phyloP scores from a whole-genome alignment of 2,329 filamentous ascomycete genomes.

The Dactylellina leptospora region DNA sequence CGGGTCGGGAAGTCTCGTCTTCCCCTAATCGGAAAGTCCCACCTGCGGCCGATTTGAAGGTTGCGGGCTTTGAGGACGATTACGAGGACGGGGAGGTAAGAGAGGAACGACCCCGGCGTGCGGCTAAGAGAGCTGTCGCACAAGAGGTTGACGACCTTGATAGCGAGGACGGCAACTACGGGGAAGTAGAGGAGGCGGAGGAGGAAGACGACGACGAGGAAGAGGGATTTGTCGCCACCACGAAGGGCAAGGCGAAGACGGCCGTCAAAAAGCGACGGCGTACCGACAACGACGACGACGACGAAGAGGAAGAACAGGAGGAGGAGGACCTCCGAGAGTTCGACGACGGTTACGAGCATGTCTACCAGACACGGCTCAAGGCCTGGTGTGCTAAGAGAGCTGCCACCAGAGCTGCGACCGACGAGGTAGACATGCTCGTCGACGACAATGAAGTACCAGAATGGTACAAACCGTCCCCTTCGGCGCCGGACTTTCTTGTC shows the following conservation, averaged over 20 bases:
- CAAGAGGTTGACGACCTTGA: conserved; percentile 60
- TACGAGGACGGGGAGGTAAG: conserved; percentile 55
- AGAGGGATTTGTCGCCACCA: background rate
- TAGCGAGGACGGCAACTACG: conserved; percentile 59
- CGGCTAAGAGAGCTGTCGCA: conserved; percentile 58
- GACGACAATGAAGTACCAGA: conserved; percentile 68
- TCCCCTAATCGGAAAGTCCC: conserved; percentile 6
- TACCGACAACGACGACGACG: conserved; percentile 63
- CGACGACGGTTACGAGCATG: conserved; percentile 86
- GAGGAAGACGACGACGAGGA: conserved; percentile 58
- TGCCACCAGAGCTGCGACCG: conserved; percentile 57
- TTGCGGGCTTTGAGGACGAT: conserved; percentile 61
- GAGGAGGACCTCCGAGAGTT: conserved; percentile 70
- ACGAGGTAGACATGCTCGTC: conserved; percentile 58
- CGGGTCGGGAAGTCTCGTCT: background rate
- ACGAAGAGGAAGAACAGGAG: conserved; percentile 65
- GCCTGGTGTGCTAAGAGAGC: conserved; percentile 73
- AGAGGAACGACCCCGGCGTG: conserved; percentile 64
- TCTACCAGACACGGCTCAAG: conserved; percentile 78
- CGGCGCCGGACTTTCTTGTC: conserved; percentile 77
- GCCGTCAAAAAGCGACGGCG: conserved; percentile 60
- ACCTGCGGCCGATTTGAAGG: conserved; percentile 68
- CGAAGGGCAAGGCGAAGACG: conserved; percentile 54
- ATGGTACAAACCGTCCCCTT: conserved; percentile 88
- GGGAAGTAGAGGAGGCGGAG: conserved; percentile 58